Percentiles rank a stretch among this genome's conserved stretches.
Evolutionary conservation across 768 basidiomycete species (phyloP).

Genomic region (Chalciporus chontae): DNA sequence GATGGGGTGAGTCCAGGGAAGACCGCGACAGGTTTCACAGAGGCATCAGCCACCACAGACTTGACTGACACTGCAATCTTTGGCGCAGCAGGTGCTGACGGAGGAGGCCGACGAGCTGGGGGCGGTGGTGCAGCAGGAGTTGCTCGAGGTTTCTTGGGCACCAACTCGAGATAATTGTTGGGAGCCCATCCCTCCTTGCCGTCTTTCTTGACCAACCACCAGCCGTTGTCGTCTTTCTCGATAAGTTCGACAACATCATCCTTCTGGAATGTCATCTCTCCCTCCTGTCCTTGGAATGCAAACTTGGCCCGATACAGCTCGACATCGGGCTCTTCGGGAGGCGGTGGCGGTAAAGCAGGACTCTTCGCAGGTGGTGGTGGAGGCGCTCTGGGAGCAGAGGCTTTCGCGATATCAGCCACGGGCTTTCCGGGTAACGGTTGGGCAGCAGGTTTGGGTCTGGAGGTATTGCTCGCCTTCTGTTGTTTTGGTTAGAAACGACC

Average conservation of each 20-base stretch:
- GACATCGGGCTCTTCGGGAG: conserved; percentile 59
- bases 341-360: conserved; percentile 51
- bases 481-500: conserved; percentile 4
- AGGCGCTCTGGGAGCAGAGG: conserved; percentile 23
- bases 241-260: conserved; percentile 90
- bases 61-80: conserved; percentile 34
- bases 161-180: conserved; percentile 84
- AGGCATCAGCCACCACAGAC: conserved; percentile 51
- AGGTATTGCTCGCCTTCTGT: conserved; percentile 42
- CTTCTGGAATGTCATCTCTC: conserved; percentile 86
- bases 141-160: conserved; percentile 62
- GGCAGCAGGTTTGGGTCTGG: conserved; percentile 38
- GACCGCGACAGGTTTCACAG: conserved; percentile 77
- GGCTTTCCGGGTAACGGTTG: conserved; percentile 63
- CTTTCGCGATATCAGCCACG: conserved; percentile 25
- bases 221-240: conserved; percentile 92
- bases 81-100: conserved; percentile 39
- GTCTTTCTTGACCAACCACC: conserved; percentile 94
- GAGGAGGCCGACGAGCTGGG: conserved; percentile 46
- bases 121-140: conserved; percentile 70
- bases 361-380: conserved; percentile 39
- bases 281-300: conserved; percentile 89
- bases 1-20: conserved; percentile 71
- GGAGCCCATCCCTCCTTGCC: conserved; percentile 92
- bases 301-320: conserved; percentile 86